Base-by-base conservation (phyloP, 2,329 filamentous ascomycete species). In the Claviceps fusiformis region DNA sequence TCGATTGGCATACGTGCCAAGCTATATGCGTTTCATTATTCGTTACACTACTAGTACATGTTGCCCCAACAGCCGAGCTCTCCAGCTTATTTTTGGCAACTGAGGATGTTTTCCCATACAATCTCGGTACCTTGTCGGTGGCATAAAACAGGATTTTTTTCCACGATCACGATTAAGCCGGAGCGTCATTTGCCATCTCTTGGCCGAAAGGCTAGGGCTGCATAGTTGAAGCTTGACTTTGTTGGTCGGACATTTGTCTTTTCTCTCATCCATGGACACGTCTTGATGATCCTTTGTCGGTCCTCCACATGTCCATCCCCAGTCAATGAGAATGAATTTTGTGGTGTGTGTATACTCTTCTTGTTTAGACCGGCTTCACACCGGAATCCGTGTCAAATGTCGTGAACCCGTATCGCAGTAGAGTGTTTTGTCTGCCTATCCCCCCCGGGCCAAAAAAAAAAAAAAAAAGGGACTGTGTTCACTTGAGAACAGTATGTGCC, bases 131-230 rank as follows among this genome's bases (percentile, higher is more conserved):
- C 78, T 79, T 79, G 83, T 86, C 81, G 78, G 73, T 71, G 88
- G 89, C 90, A 86, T 77, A 95, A 80, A 95, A 71, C 69, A 81
- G 80, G 70, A 58, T 55, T 57, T 35, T 57, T 58, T 29, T 35
- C n/a, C 61, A 51, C 65, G 86, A 89, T 89, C 87, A 85, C 89
- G 86, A 95, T 93, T 95, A 95, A 96, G 91, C 91, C 90, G 91
- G 91, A 95, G 90, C 88, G 82, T 81, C 84, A 85, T 84, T 83
- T 91, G 85, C 80, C 88, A 84, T 82, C 79, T 82, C 78, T 76
- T 75, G 73, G 73, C 81, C 75, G 87, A 95, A 74, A 95, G 87
- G 81, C 76, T 70, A 70, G 73, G 76, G 83, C 82, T 86, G 88
- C 85, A 83, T 95, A 87, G 89, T 85, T 82, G 84, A 79, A 76